Evolutionary conservation across 202 grass and related monocot species (phyloP).

Genomic region (Brachypodium distachyon): DNA sequence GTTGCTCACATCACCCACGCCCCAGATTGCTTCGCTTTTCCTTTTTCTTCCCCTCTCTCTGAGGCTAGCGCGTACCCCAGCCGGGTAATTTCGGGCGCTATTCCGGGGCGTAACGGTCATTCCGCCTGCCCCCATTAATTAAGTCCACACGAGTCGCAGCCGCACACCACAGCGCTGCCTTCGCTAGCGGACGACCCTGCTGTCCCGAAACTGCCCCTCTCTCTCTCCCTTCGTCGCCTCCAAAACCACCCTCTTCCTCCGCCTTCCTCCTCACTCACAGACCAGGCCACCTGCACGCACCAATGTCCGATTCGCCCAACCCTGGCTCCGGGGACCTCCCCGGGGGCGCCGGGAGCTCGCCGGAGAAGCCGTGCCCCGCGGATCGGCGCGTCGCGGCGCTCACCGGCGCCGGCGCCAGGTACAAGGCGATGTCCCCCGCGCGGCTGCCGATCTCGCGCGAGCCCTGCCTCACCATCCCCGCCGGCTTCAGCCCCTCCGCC

Average conservation of each 20-base stretch:
- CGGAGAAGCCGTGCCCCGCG: conserved; percentile 30
- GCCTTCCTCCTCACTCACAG: conserved; percentile 4
- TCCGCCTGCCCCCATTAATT: neutral
- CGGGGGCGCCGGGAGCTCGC: conserved; percentile 15
- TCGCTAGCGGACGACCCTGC: neutral
- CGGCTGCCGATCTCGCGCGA: conserved; percentile 78
- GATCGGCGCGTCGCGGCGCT: conserved; percentile 56
- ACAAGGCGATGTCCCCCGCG: conserved; percentile 94
- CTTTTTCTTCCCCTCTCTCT: neutral
- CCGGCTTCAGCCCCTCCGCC: conserved; percentile 76
- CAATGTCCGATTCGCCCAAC: conserved; percentile 54
- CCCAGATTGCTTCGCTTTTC: neutral
- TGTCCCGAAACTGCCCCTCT: conserved; percentile 40
- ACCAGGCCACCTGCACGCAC: neutral
- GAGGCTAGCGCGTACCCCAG: neutral
- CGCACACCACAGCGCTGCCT: conserved; percentile 19
- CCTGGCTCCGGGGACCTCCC: conserved; percentile 40
- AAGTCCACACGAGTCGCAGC: conserved; percentile 28
- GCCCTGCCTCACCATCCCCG: conserved; percentile 79
- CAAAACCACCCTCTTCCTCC: conserved; percentile 30
- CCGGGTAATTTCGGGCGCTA: neutral
- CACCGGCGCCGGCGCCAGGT: conserved; percentile 55
- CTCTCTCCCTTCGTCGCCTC: conserved; percentile 28
- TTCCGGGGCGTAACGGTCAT: conserved; percentile 4
- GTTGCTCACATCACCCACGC: conserved; percentile 28